Percentiles rank a stretch among this genome's conserved stretches.
Evolutionary conservation across 2,329 filamentous ascomycete genomes (phyloP).

Genomic region (Fusarium sp.): DNA sequence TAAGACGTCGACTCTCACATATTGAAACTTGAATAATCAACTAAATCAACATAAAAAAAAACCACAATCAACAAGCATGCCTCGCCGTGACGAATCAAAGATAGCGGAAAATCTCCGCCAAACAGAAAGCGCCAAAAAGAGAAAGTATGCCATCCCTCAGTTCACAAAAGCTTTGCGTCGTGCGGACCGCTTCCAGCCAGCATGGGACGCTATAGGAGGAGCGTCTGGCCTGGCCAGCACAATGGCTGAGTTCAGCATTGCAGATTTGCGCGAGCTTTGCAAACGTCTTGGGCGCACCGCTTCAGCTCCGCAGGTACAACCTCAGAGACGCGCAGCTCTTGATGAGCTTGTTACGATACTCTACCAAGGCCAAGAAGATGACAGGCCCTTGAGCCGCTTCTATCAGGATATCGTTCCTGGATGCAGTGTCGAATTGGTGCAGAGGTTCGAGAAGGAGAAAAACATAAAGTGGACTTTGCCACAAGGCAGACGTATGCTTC

Average conservation of each 20-base stretch:
- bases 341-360: constrained; percentile 41
- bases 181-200: constrained; percentile 34
- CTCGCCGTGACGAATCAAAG: constrained; percentile 6
- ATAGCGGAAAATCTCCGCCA: constrained; percentile 35
- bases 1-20: background rate
- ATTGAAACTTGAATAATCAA: background rate
- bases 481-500: constrained; percentile 32
- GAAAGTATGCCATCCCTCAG: constrained; percentile 33
- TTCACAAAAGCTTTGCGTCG: constrained; percentile 44
- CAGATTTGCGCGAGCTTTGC: constrained; percentile 40
- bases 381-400: constrained; percentile 35
- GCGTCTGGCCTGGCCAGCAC: constrained; percentile 40
- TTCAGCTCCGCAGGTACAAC: constrained; percentile 34
- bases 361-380: constrained; percentile 22
- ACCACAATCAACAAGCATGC: constrained; percentile 9
- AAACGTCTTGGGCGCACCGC: constrained; percentile 40
- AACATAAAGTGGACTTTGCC: constrained; percentile 27
- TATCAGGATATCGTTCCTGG: constrained; percentile 48
- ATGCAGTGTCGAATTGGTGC: constrained; percentile 36
- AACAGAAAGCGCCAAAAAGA: constrained; percentile 29
- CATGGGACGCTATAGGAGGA: constrained; percentile 44
- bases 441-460: constrained; percentile 36
- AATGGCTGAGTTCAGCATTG: constrained; percentile 48
- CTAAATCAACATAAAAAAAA: background rate
- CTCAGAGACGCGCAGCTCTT: constrained; percentile 43